phyloP scores from a whole-genome alignment of 495 filamentous ascomycete species.

The Neurospora sp. region DNA sequence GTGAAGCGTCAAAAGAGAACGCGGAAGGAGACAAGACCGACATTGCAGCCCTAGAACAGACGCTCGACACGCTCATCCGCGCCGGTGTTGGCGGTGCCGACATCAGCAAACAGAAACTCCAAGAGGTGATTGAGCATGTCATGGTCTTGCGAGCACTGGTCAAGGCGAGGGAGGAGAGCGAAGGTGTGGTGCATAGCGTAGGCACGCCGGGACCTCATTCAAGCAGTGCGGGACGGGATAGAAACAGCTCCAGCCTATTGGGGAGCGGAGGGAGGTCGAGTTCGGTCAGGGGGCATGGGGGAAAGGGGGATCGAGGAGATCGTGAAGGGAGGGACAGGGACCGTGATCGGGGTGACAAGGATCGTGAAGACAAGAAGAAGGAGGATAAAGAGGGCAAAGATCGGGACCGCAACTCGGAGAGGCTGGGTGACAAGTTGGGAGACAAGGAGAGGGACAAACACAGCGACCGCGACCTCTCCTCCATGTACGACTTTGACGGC shows the following conservation, averaged over 20 bases:
- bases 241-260: neutral
- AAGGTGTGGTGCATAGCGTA: constrained; percentile 30
- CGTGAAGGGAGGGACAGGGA: neutral
- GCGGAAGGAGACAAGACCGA: constrained; percentile 14
- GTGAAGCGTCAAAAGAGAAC: constrained; percentile 3
- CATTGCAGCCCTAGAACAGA: constrained; percentile 23
- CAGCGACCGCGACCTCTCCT: constrained; percentile 39
- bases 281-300: neutral
- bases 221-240: constrained; percentile 1
- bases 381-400: neutral
- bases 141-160: constrained; percentile 34
- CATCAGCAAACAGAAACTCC: constrained; percentile 21
- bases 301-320: neutral
- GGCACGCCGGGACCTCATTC: constrained; percentile 21
- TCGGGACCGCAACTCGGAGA: constrained; percentile 34
- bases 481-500: constrained; percentile 59
- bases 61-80: constrained; percentile 31
- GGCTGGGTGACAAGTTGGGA: neutral
- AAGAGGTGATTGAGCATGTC: constrained; percentile 34
- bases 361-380: neutral
- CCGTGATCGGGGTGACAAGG: neutral
- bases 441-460: constrained; percentile 1
- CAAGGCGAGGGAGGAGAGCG: constrained; percentile 48
- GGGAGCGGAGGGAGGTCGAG: neutral
- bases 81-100: constrained; percentile 35